Conservation (phyloP, 352 stramenopile genomes). For the Pythium phragmiticola region DNA sequence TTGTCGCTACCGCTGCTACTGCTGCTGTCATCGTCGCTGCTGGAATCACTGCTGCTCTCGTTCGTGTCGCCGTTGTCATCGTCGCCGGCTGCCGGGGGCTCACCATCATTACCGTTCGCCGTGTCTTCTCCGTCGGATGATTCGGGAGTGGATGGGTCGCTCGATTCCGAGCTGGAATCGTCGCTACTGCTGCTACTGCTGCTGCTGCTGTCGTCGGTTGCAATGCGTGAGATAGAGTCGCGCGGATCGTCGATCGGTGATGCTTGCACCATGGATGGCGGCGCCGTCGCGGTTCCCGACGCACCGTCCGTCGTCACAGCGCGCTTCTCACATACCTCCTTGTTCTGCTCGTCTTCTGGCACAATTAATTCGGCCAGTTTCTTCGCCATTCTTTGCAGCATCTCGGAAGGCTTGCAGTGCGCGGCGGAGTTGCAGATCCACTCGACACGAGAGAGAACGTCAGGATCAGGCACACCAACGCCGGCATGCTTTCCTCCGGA, state of each 20-base stretch:
- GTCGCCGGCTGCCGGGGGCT: slow-evolving; percentile 11
- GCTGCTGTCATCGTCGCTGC: slow-evolving; percentile 26
- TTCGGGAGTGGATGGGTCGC: slow-evolving; percentile 19
- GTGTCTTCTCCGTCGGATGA: slow-evolving; percentile 22
- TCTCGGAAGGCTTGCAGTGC: slow-evolving; percentile 1
- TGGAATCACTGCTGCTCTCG: slow-evolving; percentile 30
- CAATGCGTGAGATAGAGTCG: slow-evolving; percentile 3
- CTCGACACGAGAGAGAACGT: slow-evolving; percentile 1
- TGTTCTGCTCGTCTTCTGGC: not conserved
- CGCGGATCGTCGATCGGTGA: not conserved
- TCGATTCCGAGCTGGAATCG: slow-evolving; percentile 26
- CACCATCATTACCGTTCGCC: slow-evolving; percentile 16
- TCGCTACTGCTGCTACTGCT: slow-evolving; percentile 30
- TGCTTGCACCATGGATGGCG: not conserved
- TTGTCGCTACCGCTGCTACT: slow-evolving; percentile 27
- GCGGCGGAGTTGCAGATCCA: slow-evolving; percentile 17
- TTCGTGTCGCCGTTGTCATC: slow-evolving; percentile 17
- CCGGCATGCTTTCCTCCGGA: not conserved
- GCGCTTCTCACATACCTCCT: not conserved
- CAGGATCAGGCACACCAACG: not conserved
- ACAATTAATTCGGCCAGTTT: not conserved
- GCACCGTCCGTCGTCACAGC: not conserved
- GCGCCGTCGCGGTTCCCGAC: not conserved
- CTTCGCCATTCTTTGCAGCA: slow-evolving; percentile 21
- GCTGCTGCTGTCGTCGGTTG: slow-evolving; percentile 18